Evolutionary conservation across 31 red algal genomes (phyloP).

Genomic region (Odonthalia washingtoniensis): DNA sequence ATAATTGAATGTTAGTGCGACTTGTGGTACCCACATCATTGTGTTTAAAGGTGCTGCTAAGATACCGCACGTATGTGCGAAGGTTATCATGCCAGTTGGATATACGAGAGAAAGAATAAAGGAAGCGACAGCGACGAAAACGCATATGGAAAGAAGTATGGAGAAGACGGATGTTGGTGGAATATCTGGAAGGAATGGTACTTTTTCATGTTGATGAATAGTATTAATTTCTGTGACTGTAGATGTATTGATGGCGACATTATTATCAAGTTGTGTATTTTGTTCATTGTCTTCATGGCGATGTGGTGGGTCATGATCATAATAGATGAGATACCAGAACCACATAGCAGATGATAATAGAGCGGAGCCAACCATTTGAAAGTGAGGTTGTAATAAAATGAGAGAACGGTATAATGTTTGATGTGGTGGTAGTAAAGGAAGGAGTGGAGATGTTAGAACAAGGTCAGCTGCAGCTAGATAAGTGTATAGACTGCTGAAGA

Average conservation of each 20-base stretch:
- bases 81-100: slow-evolving; percentile 34
- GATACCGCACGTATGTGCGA: slow-evolving; percentile 78
- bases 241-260: slow-evolving; percentile 4
- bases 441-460: slow-evolving; percentile 28
- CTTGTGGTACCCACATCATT: slow-evolving; percentile 94
- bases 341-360: slow-evolving; percentile 70
- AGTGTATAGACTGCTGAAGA: slow-evolving; percentile 87
- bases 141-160: slow-evolving; percentile 54
- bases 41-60: slow-evolving; percentile 68
- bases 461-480: slow-evolving; percentile 82
- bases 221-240: neutral
- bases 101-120: slow-evolving; percentile 12
- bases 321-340: slow-evolving; percentile 89
- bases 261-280: slow-evolving; percentile 5
- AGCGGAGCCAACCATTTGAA: slow-evolving; percentile 82
- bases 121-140: slow-evolving; percentile 25
- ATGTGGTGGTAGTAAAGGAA: neutral
- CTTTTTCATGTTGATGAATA: neutral
- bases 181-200: neutral
- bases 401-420: slow-evolving; percentile 66
- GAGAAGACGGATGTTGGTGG: slow-evolving; percentile 29
- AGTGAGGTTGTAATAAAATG: slow-evolving; percentile 65
- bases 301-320: slow-evolving; percentile 25
- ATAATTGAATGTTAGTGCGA: slow-evolving; percentile 64
- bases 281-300: slow-evolving; percentile 10